Conservation (phyloP, 805 yeast genomes). For the Zygoascus biomembranicola region DNA sequence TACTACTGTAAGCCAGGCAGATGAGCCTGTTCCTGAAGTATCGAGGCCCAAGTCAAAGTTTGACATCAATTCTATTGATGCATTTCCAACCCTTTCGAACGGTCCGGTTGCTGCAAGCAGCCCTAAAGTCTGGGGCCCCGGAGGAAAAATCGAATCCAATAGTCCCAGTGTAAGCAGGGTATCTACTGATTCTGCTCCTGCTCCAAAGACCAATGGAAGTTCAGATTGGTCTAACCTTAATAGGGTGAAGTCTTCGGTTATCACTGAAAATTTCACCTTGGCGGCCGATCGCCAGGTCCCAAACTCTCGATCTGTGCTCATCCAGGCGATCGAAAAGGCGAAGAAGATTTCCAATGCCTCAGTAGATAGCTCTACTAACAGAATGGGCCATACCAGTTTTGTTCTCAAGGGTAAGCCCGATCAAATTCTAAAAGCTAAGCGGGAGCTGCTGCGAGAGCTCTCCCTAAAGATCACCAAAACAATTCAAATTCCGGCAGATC, state of each 20-base stretch:
- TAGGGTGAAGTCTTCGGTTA: constrained; percentile 46
- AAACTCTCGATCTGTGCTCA: constrained; percentile 52
- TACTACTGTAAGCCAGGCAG: not conserved
- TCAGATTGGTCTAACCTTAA: constrained; percentile 21
- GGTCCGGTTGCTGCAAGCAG: constrained; percentile 3
- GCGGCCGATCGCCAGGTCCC: constrained; percentile 61
- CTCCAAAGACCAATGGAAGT: constrained; percentile 3
- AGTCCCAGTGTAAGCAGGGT: constrained; percentile 10
- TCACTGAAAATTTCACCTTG: constrained; percentile 75
- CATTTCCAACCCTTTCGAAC: constrained; percentile 25
- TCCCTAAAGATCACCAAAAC: constrained; percentile 60
- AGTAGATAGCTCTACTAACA: constrained; percentile 76
- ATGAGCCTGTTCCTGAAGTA: not conserved
- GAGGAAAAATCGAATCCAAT: constrained; percentile 2
- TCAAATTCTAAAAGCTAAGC: constrained; percentile 60
- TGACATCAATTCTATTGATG: constrained; percentile 23
- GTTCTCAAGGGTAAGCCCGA: constrained; percentile 68
- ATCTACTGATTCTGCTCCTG: not conserved
- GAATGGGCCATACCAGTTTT: constrained; percentile 70
- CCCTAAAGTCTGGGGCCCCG: constrained; percentile 7
- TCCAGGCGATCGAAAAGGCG: constrained; percentile 55
- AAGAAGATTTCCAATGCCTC: constrained; percentile 54
- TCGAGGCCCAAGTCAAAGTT: constrained; percentile 6
- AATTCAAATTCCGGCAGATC: constrained; percentile 64
- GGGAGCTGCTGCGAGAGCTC: constrained; percentile 65